Base-by-base conservation (phyloP, 1,284 basidiomycete genomes). In the Cystobasidium sp. region DNA sequence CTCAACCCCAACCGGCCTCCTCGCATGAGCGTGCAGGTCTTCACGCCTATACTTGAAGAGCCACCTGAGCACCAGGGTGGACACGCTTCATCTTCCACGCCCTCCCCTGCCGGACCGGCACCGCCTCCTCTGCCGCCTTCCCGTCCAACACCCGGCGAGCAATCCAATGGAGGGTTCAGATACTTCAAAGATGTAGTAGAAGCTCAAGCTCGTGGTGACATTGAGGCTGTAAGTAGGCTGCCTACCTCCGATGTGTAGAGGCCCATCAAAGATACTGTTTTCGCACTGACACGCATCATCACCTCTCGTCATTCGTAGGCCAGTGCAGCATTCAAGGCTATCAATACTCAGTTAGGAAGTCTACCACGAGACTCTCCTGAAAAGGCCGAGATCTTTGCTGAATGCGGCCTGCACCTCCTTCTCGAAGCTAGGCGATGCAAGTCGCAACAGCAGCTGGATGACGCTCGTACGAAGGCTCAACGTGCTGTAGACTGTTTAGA, bases 161-260 rank as follows among this genome's bases (percentile, higher is more conserved):
- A 20, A 20, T 39, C 56, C 14, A 31, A 20, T 16, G 9, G 22
- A 12, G 24, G 37, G n/a, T 69, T 56, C 56, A 12, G 20, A 8
- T 41, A 69, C 55, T 56, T 69, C 41, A 53, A 22, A 56, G 56
- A 61, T 46, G 56, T 69, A 7, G 56, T 61, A 39, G 68, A 69
- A 51, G 68, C 68, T 9, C 43, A 59, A 22, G 20, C 31, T 46
- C 52, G 44, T 22, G 53, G 68, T 22, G 68, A 69, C 39, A 59
- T 47, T 16, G 39, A 12, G 14, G 37, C 14, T 14, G 68, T 69
- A 61, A 49, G 65, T 16, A 14, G 31, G 8, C 16, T 24, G 7
- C 18, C 7, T 6, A 51, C 47, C 3, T 51, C 47, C 16, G n/a
- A n/a, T n/a, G n/a, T n/a, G n/a, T n/a, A n/a, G n/a, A n/a, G n/a